These are phyloP conservation scores for Persicaria maculosa DNA, from an alignment of 148 eudicot genomes.

Conservation along the genomic window DNA sequence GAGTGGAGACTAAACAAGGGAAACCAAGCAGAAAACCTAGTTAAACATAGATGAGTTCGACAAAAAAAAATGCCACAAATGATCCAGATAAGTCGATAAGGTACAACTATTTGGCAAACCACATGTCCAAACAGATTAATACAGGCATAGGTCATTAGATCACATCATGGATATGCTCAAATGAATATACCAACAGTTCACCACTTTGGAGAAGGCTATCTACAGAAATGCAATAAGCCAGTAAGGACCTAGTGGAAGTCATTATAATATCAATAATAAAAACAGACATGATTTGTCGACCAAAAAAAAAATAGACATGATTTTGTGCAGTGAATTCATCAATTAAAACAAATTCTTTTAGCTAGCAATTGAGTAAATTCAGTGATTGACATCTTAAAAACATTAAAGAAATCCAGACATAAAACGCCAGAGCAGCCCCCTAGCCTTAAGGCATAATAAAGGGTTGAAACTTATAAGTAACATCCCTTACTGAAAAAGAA, in stretches of 20 bases:
- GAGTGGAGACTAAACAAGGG: background rate
- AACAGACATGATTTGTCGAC: background rate
- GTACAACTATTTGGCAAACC: background rate
- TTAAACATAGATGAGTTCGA: background rate
- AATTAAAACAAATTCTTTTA: background rate
- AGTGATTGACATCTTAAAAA: background rate
- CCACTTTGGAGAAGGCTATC: background rate
- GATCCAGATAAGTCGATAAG: background rate
- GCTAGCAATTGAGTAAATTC: background rate
- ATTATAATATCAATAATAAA: background rate
- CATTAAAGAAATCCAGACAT: background rate
- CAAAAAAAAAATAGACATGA: background rate
- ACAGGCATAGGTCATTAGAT: background rate
- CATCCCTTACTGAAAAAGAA: background rate
- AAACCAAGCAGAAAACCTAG: background rate
- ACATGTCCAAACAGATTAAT: background rate
- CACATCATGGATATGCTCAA: background rate
- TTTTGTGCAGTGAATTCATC: background rate
- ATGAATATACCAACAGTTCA: background rate
- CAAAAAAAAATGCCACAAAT: constrained; percentile 1
- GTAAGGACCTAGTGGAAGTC: background rate
- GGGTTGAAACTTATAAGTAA: background rate
- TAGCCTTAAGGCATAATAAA: background rate
- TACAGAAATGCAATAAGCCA: background rate
- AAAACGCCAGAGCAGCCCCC: background rate